These are phyloP conservation scores for Hevea brasiliensis DNA, from an alignment of 345 rosid genomes.

Conservation along the genomic window DNA sequence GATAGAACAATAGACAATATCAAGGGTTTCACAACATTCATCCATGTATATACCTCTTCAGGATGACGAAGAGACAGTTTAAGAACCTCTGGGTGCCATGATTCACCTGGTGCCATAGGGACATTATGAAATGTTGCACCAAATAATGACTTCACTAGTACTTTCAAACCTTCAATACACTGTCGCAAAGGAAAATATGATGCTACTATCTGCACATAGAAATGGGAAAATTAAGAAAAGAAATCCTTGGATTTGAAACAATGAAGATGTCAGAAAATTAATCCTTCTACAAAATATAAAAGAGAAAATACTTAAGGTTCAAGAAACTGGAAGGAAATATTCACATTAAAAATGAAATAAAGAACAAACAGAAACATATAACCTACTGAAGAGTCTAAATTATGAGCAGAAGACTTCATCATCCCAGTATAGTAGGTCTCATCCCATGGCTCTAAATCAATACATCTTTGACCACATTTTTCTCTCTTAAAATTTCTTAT, in stretches of 20 bases:
- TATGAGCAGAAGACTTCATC: constrained; percentile 76
- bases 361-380: constrained; percentile 20
- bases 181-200: constrained; percentile 83
- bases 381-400: constrained; percentile 76
- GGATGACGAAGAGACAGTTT: constrained; percentile 87
- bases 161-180: constrained; percentile 83
- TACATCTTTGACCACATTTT: constrained; percentile 45
- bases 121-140: constrained; percentile 66
- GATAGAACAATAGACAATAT: neutral
- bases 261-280: neutral
- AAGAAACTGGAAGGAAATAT: constrained; percentile 4
- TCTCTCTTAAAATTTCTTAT: constrained; percentile 66
- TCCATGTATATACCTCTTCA: constrained; percentile 61
- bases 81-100: constrained; percentile 91
- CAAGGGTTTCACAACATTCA: neutral
- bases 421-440: constrained; percentile 76
- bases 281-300: neutral
- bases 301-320: constrained; percentile 4
- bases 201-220: constrained; percentile 63
- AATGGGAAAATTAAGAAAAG: neutral
- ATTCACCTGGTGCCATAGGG: constrained; percentile 81
- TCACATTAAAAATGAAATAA: neutral
- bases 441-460: constrained; percentile 93
- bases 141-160: constrained; percentile 74
- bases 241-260: neutral